phyloP scores from a whole-genome alignment of 345 rosid species.

The Eucalyptus regnans region DNA sequence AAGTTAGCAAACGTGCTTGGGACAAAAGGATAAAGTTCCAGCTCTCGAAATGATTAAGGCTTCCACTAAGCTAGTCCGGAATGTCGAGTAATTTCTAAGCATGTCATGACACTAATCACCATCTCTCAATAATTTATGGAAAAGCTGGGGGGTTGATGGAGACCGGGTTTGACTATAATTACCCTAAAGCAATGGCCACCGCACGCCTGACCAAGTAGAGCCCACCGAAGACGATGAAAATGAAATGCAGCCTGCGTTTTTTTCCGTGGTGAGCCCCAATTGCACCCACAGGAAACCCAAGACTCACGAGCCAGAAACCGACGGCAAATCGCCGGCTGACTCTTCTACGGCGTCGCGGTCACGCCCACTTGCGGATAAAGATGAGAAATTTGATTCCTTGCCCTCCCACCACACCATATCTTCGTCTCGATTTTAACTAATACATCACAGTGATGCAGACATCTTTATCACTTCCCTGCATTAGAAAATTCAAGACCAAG shows the following conservation, averaged over 20 bases:
- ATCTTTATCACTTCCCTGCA: not conserved
- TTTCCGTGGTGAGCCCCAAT: not conserved
- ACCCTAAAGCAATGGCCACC: not conserved
- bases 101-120: not conserved
- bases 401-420: not conserved
- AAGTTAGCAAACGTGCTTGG: not conserved
- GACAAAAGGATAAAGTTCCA: not conserved
- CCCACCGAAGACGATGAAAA: not conserved
- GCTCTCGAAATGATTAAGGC: not conserved
- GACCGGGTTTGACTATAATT: not conserved
- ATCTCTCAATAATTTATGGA: not conserved
- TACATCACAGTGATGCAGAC: not conserved
- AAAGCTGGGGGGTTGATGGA: not conserved
- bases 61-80: not conserved
- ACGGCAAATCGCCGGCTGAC: not conserved
- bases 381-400: not conserved
- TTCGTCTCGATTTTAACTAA: not conserved
- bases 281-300: not conserved
- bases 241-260: not conserved
- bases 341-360: not conserved
- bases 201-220: not conserved
- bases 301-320: not conserved
- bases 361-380: not conserved
- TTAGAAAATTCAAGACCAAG: not conserved
- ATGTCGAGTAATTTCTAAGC: not conserved